These are phyloP conservation scores for Ascochyta rabiei DNA, from an alignment of 2,329 filamentous ascomycete species.

Conservation along the genomic window DNA sequence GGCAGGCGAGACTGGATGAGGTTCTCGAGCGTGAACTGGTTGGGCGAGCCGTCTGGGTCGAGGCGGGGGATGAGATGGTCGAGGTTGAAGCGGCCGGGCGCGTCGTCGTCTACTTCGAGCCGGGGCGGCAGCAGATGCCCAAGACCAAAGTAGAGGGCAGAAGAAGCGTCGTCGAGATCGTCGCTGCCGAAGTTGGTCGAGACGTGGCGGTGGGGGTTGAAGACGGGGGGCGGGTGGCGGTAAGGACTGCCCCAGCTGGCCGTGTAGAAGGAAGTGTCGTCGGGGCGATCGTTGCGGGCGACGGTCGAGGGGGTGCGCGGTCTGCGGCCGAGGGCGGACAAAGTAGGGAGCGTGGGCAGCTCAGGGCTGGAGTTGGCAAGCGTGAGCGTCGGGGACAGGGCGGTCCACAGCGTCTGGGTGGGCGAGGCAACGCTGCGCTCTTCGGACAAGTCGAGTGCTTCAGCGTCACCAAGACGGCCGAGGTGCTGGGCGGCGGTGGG, in stretches of 20 bases:
- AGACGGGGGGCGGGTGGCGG: conserved; percentile 64
- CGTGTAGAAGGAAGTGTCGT: conserved; percentile 66
- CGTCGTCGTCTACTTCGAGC: conserved; percentile 39
- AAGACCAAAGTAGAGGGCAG: conserved; percentile 47
- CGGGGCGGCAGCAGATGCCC: conserved; percentile 47
- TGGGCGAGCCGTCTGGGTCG: conserved; percentile 41
- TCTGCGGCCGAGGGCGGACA: conserved; percentile 39
- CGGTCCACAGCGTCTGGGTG: conserved; percentile 47
- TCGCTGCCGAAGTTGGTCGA: conserved; percentile 45
- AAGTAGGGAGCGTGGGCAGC: conserved; percentile 45
- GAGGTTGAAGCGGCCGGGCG: conserved; percentile 46
- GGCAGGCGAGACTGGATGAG: conserved; percentile 47
- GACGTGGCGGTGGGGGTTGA: conserved; percentile 35
- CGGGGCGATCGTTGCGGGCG: conserved; percentile 46
- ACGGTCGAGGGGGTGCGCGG: conserved; percentile 45
- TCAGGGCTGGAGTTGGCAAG: conserved; percentile 51
- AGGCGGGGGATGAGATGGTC: conserved; percentile 48
- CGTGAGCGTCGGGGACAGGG: conserved; percentile 49
- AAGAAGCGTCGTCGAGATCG: conserved; percentile 47
- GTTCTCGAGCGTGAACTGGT: conserved; percentile 47
- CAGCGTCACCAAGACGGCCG: conserved; percentile 29
- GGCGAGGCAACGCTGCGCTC: conserved; percentile 39
- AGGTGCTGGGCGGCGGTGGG: no score
- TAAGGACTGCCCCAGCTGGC: conserved; percentile 94
- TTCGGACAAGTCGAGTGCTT: conserved; percentile 26